Conservation (phyloP, 2,329 filamentous ascomycete species). For the Fusarium kyushuense region DNA sequence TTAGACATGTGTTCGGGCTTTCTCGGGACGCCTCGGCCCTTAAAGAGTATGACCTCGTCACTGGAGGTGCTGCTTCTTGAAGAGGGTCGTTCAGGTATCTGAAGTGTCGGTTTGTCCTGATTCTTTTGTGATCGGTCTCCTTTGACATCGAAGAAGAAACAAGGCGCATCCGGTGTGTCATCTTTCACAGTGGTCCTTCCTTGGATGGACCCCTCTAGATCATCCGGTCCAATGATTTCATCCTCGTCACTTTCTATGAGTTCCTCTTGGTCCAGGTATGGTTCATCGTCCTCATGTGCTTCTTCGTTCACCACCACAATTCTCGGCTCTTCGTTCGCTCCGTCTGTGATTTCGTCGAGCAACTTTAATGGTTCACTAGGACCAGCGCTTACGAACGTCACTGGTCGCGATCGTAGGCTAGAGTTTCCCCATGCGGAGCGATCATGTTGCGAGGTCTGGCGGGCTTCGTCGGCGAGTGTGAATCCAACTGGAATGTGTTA, state of each 20-base stretch:
- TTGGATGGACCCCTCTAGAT: slow-evolving; percentile 38
- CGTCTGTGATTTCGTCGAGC: slow-evolving; percentile 48
- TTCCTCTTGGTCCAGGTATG: slow-evolving; percentile 1
- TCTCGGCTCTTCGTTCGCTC: neutral
- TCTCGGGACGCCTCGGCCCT: slow-evolving; percentile 60
- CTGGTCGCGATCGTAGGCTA: slow-evolving; percentile 62
- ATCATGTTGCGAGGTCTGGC: slow-evolving; percentile 62
- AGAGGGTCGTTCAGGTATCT: slow-evolving; percentile 35
- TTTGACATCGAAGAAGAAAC: slow-evolving; percentile 56
- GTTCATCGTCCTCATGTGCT: neutral
- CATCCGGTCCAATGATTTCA: slow-evolving; percentile 40
- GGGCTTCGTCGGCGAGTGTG: slow-evolving; percentile 61
- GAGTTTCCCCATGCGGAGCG: slow-evolving; percentile 55
- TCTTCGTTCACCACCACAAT: neutral
- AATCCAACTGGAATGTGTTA: slow-evolving; percentile 43
- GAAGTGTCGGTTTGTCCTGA: neutral
- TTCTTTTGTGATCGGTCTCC: slow-evolving; percentile 43
- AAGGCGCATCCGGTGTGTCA: slow-evolving; percentile 9
- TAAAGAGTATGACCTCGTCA: slow-evolving; percentile 76
- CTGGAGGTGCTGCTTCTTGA: slow-evolving; percentile 62
- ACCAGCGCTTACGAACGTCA: slow-evolving; percentile 67
- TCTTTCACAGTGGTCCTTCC: slow-evolving; percentile 1
- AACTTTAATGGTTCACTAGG: slow-evolving; percentile 62
- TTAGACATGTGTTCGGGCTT: slow-evolving; percentile 32
- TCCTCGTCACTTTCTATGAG: slow-evolving; percentile 1